These are phyloP conservation scores for Carpinus fangiana DNA, from an alignment of 306 rosid genomes.

Conservation along the genomic window DNA sequence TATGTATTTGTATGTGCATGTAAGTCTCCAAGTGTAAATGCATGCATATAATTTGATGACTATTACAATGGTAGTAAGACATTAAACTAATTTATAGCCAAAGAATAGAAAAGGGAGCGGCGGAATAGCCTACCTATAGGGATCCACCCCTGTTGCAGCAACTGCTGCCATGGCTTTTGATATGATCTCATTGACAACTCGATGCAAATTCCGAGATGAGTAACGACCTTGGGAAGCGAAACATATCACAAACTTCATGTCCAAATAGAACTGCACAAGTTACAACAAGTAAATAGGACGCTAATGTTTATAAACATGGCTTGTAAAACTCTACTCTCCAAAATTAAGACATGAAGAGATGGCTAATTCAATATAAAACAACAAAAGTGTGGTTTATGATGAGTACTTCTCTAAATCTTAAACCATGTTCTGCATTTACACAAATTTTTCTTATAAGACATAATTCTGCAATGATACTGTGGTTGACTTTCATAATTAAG, in stretches of 20 bases:
- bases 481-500: not conserved
- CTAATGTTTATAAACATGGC: not conserved
- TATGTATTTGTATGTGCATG: not conserved
- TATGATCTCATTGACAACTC: conserved; percentile 84
- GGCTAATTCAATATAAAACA: not conserved
- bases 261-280: conserved; percentile 88
- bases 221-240: conserved; percentile 94
- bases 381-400: not conserved
- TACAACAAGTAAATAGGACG: conserved; percentile 20
- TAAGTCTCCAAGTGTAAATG: not conserved
- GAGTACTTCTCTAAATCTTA: not conserved
- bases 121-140: conserved; percentile 56
- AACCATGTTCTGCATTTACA: too few species aligned
- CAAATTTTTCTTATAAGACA: not conserved
- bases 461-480: not conserved
- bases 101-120: conserved; percentile 10
- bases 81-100: not conserved
- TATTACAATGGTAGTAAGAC: not conserved
- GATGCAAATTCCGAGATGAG: conserved; percentile 81
- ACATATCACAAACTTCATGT: conserved; percentile 94
- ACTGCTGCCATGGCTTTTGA: conserved; percentile 85
- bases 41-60: not conserved
- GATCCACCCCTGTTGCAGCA: conserved; percentile 93
- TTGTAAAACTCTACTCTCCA: not conserved
- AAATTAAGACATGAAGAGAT: conserved; percentile 1